Base-by-base conservation (phyloP, 768 basidiomycete genomes). In the Zangia roseola region DNA sequence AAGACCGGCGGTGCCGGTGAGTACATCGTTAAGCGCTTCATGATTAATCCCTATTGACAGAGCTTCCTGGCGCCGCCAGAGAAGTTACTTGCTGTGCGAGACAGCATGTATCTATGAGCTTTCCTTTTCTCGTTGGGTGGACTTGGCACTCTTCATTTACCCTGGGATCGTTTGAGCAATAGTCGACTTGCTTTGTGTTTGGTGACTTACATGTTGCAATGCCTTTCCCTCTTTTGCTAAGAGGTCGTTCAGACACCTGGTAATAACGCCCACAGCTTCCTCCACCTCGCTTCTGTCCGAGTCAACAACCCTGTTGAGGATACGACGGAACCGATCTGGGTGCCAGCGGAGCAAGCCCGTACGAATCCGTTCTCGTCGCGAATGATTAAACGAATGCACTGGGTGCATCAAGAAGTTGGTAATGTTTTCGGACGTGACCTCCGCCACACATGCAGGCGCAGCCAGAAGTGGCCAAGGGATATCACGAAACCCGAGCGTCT, bases 311-410 rank as follows among this genome's bases (percentile, higher is more conserved):
- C 80, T 73, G 13, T 58, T 63, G 45, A 86, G 63, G 36, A 86
- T 52, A 33, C 84, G 70, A 48, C 77, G 69, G 70, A 90, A 90
- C 38, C 86, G 71, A 65, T 91, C 89, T 4, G 89, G 90, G 61
- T 92, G 89, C 88, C 88, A 91, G 36, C 86, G 74, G 19, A 86
- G 76, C 64, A 86, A 76, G 0, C 85, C 87, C 23, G 66, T 72
- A 39, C 81, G 78, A 50, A 89, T 77, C 49, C 86, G 75, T 46
- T 89, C 86, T 63, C 81, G 87, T 53, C 73, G 75, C 31, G 82
- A 71, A 53, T 79, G 74, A 9, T 70, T 71, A 49, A 69, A 67
- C 13, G 86, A 87, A 65, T 90, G 87, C 14, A 71, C 52, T n/a
- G 78, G 73, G 20, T 84, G 86, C 34, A 88, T 66, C 38, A 92